Percentiles rank a stretch among this genome's conserved stretches.
phyloP scores from a whole-genome alignment of 495 filamentous ascomycete genomes.

The Penicillium chermesinum region DNA sequence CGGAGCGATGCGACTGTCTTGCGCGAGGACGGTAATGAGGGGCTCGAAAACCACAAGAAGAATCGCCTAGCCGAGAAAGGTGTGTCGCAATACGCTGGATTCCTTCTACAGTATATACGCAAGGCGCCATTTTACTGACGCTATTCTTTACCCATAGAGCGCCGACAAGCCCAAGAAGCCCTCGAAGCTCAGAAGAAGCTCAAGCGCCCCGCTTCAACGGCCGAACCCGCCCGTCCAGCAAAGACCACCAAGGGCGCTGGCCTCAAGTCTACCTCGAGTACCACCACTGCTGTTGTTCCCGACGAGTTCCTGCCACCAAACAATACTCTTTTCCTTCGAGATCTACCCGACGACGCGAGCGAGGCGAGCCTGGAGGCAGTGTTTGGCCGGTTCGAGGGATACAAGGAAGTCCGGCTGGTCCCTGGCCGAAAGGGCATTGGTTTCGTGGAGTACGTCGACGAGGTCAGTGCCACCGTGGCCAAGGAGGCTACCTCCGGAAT shows the following conservation, averaged over 20 bases:
- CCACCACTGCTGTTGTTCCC: constrained; percentile 72
- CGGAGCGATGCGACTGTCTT: constrained; percentile 84
- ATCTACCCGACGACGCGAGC: constrained; percentile 82
- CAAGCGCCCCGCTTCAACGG: constrained; percentile 60
- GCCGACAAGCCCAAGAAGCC: constrained; percentile 82
- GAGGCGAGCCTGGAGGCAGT: constrained; percentile 72
- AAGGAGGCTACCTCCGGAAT: constrained; percentile 95
- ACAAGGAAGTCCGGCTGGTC: constrained; percentile 86
- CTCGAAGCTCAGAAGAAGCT: constrained; percentile 78
- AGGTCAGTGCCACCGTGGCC: constrained; percentile 83
- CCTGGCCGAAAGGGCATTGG: constrained; percentile 85
- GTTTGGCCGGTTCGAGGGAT: constrained; percentile 89
- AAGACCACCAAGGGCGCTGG: constrained; percentile 74
- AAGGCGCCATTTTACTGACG: too few species aligned
- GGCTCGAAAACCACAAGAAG: constrained; percentile 84
- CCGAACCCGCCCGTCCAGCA: constrained; percentile 54
- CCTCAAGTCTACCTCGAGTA: constrained; percentile 70
- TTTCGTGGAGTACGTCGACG: constrained; percentile 92
- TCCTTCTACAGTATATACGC: not conserved
- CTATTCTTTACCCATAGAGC: constrained; percentile 51
- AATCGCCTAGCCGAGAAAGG: constrained; percentile 86
- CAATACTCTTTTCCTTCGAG: constrained; percentile 94
- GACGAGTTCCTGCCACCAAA: constrained; percentile 98
- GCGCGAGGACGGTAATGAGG: constrained; percentile 64
- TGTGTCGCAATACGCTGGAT: constrained; percentile 32